Percentiles rank a stretch among this genome's conserved stretches.
Conservation (phyloP, 768 basidiomycete genomes). For the Amylocystis lapponica region DNA sequence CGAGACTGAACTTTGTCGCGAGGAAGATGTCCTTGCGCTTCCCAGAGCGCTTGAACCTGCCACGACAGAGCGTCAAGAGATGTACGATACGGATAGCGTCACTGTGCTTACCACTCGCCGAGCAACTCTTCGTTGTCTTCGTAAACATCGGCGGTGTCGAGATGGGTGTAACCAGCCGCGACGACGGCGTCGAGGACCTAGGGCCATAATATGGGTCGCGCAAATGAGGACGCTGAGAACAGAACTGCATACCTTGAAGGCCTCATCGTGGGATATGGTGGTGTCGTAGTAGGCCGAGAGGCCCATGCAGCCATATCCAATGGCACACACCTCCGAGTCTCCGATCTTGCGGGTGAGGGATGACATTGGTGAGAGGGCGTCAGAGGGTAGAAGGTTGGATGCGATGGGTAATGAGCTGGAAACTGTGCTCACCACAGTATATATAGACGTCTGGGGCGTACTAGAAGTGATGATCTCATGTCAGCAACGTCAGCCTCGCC, state of each 20-base stretch:
- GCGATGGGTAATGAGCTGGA: too few species aligned
- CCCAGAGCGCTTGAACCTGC: conserved; percentile 47
- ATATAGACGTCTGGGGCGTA: too few species aligned
- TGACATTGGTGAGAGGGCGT: too few species aligned
- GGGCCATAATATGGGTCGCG: background rate
- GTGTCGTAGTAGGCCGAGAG: conserved; percentile 45
- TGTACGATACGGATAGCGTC: background rate
- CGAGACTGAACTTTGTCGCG: conserved; percentile 52
- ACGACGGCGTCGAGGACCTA: conserved; percentile 40
- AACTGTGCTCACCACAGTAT: too few species aligned
- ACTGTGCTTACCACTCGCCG: conserved; percentile 38
- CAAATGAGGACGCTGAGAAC: conserved; percentile 5
- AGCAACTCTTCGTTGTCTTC: conserved; percentile 39
- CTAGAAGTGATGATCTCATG: too few species aligned
- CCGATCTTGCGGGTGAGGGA: conserved; percentile 42
- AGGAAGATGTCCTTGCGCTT: conserved; percentile 53
- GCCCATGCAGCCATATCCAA: conserved; percentile 63
- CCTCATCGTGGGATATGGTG: conserved; percentile 45
- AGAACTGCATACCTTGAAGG: conserved; percentile 41
- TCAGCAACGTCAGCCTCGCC: too few species aligned
- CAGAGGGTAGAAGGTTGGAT: too few species aligned
- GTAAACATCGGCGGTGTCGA: conserved; percentile 43
- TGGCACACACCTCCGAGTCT: conserved; percentile 37
- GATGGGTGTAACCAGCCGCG: conserved; percentile 36
- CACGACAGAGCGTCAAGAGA: conserved; percentile 3